These are phyloP conservation scores for Sherardia arvensis DNA, from an alignment of 257 asterid species.

Conservation along the genomic window DNA sequence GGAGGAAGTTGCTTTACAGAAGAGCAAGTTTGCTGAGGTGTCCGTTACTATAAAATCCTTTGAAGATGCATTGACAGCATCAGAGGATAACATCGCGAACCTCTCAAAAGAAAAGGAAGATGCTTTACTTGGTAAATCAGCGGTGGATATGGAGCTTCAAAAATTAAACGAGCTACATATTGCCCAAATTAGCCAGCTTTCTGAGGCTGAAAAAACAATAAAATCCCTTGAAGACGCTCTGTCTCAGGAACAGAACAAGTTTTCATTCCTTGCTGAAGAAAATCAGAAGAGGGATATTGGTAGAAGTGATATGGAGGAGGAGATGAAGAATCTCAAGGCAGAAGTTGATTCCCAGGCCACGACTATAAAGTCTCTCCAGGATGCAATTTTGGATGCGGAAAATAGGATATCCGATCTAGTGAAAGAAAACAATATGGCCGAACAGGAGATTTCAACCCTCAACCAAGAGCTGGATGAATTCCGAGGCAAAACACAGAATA, in stretches of 20 bases:
- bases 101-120: conserved; percentile 19
- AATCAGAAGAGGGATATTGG: conserved; percentile 33
- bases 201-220: conserved; percentile 52
- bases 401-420: conserved; percentile 41
- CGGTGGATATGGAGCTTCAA: conserved; percentile 17
- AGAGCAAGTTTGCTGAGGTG: conserved; percentile 50
- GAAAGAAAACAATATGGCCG: conserved; percentile 49
- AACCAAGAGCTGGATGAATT: conserved; percentile 62
- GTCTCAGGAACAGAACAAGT: conserved; percentile 46
- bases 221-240: conserved; percentile 72
- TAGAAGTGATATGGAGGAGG: conserved; percentile 47
- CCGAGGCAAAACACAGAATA: conserved; percentile 42
- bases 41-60: conserved; percentile 23
- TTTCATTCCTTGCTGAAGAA: conserved; percentile 55
- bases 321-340: conserved; percentile 54
- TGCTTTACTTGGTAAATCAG: conserved; percentile 12
- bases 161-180: conserved; percentile 30
- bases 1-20: conserved; percentile 40
- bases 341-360: conserved; percentile 42
- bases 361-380: conserved; percentile 57
- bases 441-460: conserved; percentile 49
- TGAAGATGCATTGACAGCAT: conserved; percentile 19
- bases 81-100: conserved; percentile 16
- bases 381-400: conserved; percentile 44
- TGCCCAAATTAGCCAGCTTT: conserved; percentile 35